Conservation (phyloP, 352 stramenopile genomes). For the Phytopythium oedochilum region DNA sequence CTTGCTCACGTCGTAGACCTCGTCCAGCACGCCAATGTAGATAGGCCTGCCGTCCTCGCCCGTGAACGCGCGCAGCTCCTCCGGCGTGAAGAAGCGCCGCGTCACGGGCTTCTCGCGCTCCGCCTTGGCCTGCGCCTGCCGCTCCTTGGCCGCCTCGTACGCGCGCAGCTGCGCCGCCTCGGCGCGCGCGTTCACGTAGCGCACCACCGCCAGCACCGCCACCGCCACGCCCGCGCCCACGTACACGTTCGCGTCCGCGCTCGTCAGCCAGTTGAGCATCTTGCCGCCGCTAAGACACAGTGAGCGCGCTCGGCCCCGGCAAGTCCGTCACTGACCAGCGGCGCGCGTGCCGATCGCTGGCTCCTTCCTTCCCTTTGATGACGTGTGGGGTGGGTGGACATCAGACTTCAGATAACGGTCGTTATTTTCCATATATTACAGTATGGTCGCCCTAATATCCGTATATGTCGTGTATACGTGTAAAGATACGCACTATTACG, state of each 20-base stretch:
- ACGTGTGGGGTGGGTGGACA: no score
- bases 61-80: conserved; percentile 91
- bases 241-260: conserved; percentile 46
- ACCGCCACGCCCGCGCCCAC: conserved; percentile 50
- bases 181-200: conserved; percentile 59
- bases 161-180: conserved; percentile 59
- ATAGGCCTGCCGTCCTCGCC: conserved; percentile 90
- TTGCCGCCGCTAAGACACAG: background rate
- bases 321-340: background rate
- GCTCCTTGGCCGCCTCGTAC: conserved; percentile 54
- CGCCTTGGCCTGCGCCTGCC: conserved; percentile 59
- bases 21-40: conserved; percentile 94
- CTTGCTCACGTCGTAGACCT: conserved; percentile 95
- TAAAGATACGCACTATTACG: no score
- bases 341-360: background rate
- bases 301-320: no score
- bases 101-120: conserved; percentile 55
- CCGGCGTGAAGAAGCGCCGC: conserved; percentile 89
- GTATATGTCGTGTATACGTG: no score
- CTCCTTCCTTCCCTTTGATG: background rate
- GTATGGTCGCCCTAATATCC: no score
- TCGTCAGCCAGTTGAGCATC: conserved; percentile 49
- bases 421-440: no score
- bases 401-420: no score
- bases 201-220: conserved; percentile 40